Base-by-base conservation (phyloP, 2,329 filamentous ascomycete species). In the Diaporthe capsici region DNA sequence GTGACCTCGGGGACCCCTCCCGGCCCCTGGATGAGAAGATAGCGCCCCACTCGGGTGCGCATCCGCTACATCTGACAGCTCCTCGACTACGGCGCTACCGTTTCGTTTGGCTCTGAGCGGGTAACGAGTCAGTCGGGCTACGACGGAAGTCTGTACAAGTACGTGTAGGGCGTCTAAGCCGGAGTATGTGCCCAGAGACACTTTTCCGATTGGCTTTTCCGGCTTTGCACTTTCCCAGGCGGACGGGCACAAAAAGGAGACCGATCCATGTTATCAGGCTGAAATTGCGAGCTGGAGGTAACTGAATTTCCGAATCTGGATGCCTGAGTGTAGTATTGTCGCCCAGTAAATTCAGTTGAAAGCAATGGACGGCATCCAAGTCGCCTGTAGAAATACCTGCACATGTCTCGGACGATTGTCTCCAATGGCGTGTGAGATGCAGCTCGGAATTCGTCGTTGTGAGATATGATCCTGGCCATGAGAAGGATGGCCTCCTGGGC, bases 41-140 rank as follows among this genome's bases (percentile, higher is more conserved):
- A 20, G 57, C 31, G 71, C 71, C 60, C 71, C 71, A 73, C 71
- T 47, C 71, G 71, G 71, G 44, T 34, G 47, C 20, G 3, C 58
- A 55, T 51, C 71, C 71, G 71, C 71, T 17, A 53, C 44, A 73
- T 55, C 51, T 73, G 71, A 73, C 71, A 73, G 58, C 58, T 65
- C 37, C 39, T 34, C 31, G 58, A 39, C 58, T 22, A 34, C 44
- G n/a, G 49, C 44, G 44, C 71, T 53, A 53, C 44, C 44, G 71
- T 72, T 63, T 72, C 34, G 57, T 53, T 53, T 39, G n/a, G 39
- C 65, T 51, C 47, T 37, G 47, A 51, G 63, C 63, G 63, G 63
- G 65, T 47, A 68, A 39, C 65, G 65, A 68, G 65, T 68, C 65
- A 68, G 57, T 53, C 20, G 7, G 47, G 12, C 25, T 13, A 37